Evolutionary conservation across 306 rosid species (phyloP).

Genomic region (Ochetophila trinervis): DNA sequence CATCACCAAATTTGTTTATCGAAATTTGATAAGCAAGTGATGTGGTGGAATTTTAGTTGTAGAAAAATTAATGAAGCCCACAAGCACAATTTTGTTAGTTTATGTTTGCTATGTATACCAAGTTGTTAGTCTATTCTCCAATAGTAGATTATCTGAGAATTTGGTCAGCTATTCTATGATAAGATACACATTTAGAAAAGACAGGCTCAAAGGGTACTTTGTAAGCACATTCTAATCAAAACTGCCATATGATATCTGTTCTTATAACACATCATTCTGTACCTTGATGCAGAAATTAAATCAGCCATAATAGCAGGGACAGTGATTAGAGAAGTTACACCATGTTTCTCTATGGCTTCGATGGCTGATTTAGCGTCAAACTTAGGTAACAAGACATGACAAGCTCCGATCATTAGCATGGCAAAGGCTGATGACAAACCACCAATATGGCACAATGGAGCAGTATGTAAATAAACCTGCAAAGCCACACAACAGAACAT

Average conservation of each 20-base stretch:
- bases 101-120: background rate
- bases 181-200: background rate
- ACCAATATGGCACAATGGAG: slow-evolving; percentile 91
- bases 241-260: background rate
- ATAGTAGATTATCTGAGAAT: background rate
- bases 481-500: slow-evolving; percentile 11
- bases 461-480: slow-evolving; percentile 83
- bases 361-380: slow-evolving; percentile 59
- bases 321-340: slow-evolving; percentile 79
- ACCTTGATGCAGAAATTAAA: slow-evolving; percentile 57
- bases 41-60: too few species aligned
- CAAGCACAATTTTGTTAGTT: background rate
- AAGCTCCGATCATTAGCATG: slow-evolving; percentile 75
- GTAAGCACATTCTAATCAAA: background rate
- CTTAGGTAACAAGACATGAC: slow-evolving; percentile 77
- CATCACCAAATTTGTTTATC: background rate
- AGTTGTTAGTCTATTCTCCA: background rate
- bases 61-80: too few species aligned
- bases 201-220: background rate
- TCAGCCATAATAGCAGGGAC: slow-evolving; percentile 91
- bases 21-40: background rate
- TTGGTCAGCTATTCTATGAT: background rate
- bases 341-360: slow-evolving; percentile 44
- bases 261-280: slow-evolving; percentile 2
- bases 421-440: slow-evolving; percentile 89